Evolutionary conservation across 31 red algal species (phyloP), one percentile per base, ranked within the genome.

Genomic region (Asparagopsis taxiformis): DNA sequence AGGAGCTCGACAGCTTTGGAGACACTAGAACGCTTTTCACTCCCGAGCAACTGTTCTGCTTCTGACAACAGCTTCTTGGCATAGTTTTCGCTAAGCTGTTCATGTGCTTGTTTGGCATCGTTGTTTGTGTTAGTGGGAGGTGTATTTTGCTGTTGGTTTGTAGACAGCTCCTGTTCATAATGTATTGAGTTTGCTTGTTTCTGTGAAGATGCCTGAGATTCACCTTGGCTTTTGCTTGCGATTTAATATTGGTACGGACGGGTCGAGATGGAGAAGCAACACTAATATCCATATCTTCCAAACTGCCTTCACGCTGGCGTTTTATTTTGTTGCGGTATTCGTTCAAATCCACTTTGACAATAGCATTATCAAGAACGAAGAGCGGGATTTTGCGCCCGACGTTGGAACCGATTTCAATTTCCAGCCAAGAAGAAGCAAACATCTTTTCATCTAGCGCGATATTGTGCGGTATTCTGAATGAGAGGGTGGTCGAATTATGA

Each of bases 401-500:
- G 39, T 17, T 2, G 31, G 30, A 19, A 11, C 77, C 65, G 43
- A 81, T 66, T 29, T 41, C 53, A 31, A 78, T 78, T 6, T 78
- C 57, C 8, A 66, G 59, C 31, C 48, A 43, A 3, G 74, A 66
- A 25, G 74, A 2, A 61, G 29, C 38, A 34, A 65, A 65, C 13
- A 65, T 10, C 1, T 37, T 13, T 15, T 8, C 1, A 35, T 81
- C 64, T 11, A 48, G 23, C 19, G 48, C 62, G 16, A 84, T 5
- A 41, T 3, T 1, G 34, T 46, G n/a, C 9, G 79, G 79, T 22
- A 73, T 64, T 15, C 48, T 25, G 43, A 84, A 74, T 0, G 79
- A 73, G 26, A 84, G 36, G 13, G 65, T 30, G 31, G 79, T 73
- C 26, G 36, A 31, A 33, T 84, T 84, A n/a, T 84, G 68, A n/a